Evolutionary conservation across 2,329 filamentous ascomycete genomes (phyloP).

Genomic region (Cyphellophora attinorum): DNA sequence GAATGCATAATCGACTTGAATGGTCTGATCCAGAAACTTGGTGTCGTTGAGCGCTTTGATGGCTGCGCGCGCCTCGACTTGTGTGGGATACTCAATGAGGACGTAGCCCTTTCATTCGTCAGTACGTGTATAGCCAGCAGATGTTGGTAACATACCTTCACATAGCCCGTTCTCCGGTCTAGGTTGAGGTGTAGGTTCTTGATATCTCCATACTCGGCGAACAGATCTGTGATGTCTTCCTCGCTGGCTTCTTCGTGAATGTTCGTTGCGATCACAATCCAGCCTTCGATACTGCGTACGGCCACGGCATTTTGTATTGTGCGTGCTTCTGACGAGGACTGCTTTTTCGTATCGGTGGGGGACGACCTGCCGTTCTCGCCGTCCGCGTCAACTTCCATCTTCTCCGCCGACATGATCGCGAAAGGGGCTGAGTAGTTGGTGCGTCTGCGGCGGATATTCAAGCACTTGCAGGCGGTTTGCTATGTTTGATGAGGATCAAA

Average conservation of each 20-base stretch:
- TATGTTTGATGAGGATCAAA: too few relatives aligned
- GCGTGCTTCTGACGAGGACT: conserved; percentile 26
- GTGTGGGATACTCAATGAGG: conserved; percentile 56
- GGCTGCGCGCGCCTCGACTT: conserved; percentile 53
- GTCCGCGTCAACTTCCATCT: conserved; percentile 35
- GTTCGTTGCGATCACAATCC: conserved; percentile 61
- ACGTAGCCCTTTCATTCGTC: conserved; percentile 64
- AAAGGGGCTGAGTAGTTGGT: too few relatives aligned
- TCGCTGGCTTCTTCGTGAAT: conserved; percentile 60
- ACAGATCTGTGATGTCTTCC: conserved; percentile 56
- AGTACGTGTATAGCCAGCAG: conserved; percentile 1
- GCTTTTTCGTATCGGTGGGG: conserved; percentile 9
- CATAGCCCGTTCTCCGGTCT: conserved; percentile 57
- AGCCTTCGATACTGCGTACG: conserved; percentile 59
- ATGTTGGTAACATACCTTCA: conserved; percentile 44
- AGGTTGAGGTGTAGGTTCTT: conserved; percentile 59
- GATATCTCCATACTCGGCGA: conserved; percentile 57
- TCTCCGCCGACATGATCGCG: conserved; percentile 30
- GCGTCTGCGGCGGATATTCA: too few relatives aligned
- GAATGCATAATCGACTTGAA: conserved; percentile 57
- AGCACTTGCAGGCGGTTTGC: too few relatives aligned
- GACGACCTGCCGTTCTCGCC: conserved; percentile 17
- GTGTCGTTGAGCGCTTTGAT: conserved; percentile 52
- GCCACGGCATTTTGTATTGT: conserved; percentile 41
- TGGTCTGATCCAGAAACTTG: conserved; percentile 57